Conservation (phyloP, 106 monocot genomes). For the Triglochin maritima region DNA sequence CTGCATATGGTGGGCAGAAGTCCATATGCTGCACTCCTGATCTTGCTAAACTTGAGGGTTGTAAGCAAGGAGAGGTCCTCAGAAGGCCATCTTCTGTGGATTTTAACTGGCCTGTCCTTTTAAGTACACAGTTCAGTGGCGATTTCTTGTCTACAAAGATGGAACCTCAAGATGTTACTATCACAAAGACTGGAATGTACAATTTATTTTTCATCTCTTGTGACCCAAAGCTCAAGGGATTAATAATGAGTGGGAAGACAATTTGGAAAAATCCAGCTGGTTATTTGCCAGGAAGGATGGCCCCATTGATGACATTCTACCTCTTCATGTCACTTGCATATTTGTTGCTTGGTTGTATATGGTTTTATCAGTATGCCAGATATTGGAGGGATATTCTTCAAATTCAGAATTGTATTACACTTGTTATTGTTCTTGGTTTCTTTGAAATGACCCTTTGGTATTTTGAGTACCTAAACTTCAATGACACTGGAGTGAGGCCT, state of each 20-base stretch:
- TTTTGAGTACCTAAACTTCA: slow-evolving; percentile 86
- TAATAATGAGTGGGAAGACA: slow-evolving; percentile 77
- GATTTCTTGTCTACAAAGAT: slow-evolving; percentile 38
- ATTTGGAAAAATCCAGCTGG: slow-evolving; percentile 84
- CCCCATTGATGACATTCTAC: slow-evolving; percentile 84
- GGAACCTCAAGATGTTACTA: slow-evolving; percentile 37
- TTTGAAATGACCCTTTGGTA: slow-evolving; percentile 99
- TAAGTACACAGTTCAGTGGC: slow-evolving; percentile 62
- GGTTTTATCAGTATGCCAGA: slow-evolving; percentile 73
- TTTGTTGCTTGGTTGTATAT: slow-evolving; percentile 44
- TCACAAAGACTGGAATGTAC: slow-evolving; percentile 92
- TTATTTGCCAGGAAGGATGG: slow-evolving; percentile 96
- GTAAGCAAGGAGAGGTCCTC: slow-evolving; percentile 84
- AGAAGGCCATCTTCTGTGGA: slow-evolving; percentile 61
- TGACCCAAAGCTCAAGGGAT: slow-evolving; percentile 76
- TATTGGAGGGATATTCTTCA: slow-evolving; percentile 83
- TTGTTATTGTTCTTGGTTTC: slow-evolving; percentile 77
- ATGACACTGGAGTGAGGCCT: slow-evolving; percentile 62
- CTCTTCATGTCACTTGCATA: slow-evolving; percentile 74
- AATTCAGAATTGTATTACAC: slow-evolving; percentile 78
- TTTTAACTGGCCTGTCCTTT: slow-evolving; percentile 55
- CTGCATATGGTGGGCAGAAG: slow-evolving; percentile 90
- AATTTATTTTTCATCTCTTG: slow-evolving; percentile 94
- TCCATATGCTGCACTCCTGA: slow-evolving; percentile 98
- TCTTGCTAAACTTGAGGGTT: slow-evolving; percentile 87